Percentiles rank a stretch among this genome's conserved stretches.
These are phyloP conservation scores for Taphrina sp. DNA, from an alignment of 1,139 yeast genomes.

Conservation along the genomic window DNA sequence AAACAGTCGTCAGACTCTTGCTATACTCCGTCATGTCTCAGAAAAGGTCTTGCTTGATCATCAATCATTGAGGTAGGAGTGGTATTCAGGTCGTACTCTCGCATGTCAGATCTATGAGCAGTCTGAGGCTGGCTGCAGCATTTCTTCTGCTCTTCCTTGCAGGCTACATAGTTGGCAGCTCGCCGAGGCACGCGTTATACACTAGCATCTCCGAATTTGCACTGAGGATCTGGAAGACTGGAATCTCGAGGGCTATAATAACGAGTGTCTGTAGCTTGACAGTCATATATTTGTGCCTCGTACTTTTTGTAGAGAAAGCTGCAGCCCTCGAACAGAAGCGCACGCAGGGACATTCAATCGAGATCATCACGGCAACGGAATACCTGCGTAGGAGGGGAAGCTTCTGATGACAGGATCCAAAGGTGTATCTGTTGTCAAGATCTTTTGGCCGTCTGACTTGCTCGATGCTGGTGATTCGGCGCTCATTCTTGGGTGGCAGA, in stretches of 20 bases:
- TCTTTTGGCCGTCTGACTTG: constrained; percentile 40
- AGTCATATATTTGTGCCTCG: background rate
- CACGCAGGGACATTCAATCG: background rate
- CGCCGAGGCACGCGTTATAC: constrained; percentile 8
- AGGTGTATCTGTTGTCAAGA: constrained; percentile 31
- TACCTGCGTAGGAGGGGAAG: constrained; percentile 41
- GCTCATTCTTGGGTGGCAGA: constrained; percentile 39
- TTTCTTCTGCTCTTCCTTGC: constrained; percentile 16
- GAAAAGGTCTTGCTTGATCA: too few relatives aligned
- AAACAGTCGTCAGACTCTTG: too few relatives aligned
- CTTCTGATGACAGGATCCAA: constrained; percentile 34
- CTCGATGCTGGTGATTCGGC: constrained; percentile 32
- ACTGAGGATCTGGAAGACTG: background rate
- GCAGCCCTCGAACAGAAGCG: constrained; percentile 19
- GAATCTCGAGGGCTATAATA: background rate
- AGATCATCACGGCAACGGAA: constrained; percentile 39
- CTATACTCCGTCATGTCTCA: too few relatives aligned
- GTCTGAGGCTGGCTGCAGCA: constrained; percentile 10
- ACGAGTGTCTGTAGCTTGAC: constrained; percentile 2
- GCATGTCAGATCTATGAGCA: constrained; percentile 13
- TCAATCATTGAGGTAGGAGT: too few relatives aligned
- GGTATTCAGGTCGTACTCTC: too few relatives aligned
- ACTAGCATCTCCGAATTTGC: background rate
- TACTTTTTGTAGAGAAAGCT: constrained; percentile 16
- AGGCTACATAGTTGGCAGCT: constrained; percentile 18